Evolutionary conservation across 1,284 basidiomycete species (phyloP).

Genomic region (Cutaneotrichosporon cavernicola): DNA sequence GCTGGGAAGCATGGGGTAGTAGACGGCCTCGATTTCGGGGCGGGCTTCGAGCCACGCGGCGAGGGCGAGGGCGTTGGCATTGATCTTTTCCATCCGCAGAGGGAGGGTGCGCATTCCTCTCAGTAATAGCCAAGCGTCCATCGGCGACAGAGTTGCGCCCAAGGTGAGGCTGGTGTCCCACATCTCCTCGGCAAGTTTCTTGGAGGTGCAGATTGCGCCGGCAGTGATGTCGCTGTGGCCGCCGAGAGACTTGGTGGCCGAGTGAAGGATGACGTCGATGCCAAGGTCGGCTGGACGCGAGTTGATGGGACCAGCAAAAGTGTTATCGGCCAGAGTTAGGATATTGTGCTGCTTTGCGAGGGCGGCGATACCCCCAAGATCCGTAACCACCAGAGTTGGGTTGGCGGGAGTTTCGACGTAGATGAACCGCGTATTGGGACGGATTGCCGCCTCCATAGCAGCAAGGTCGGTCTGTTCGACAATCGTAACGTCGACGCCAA

Average conservation of each 20-base stretch:
- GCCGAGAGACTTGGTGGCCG: slow-evolving; percentile 19
- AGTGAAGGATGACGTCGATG: slow-evolving; percentile 21
- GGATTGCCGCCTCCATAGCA: slow-evolving; percentile 12
- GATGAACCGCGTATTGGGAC: slow-evolving; percentile 17
- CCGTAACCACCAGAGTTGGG: slow-evolving; percentile 21
- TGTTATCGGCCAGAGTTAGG: slow-evolving; percentile 19
- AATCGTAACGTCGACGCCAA: slow-evolving; percentile 12
- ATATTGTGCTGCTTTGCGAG: slow-evolving; percentile 15
- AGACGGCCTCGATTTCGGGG: slow-evolving; percentile 13
- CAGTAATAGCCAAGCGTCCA: slow-evolving; percentile 22
- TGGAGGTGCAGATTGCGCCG: slow-evolving; percentile 19
- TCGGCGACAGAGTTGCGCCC: slow-evolving; percentile 19
- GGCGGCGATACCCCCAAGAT: slow-evolving; percentile 11
- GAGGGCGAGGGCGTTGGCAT: slow-evolving; percentile 19
- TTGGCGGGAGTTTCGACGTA: slow-evolving; percentile 25
- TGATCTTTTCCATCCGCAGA: slow-evolving; percentile 21
- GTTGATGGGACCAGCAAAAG: slow-evolving; percentile 19
- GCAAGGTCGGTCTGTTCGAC: slow-evolving; percentile 21
- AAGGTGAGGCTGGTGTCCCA: slow-evolving; percentile 22
- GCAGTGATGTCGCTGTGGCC: slow-evolving; percentile 23
- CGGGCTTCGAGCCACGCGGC: slow-evolving; percentile 18
- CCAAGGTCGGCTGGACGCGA: slow-evolving; percentile 17
- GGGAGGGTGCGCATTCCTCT: slow-evolving; percentile 20
- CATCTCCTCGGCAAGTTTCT: slow-evolving; percentile 6
- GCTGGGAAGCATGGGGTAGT: slow-evolving; percentile 20